These are phyloP conservation scores for Posidonia australis DNA, from an alignment of 106 monocot genomes.

Conservation along the genomic window DNA sequence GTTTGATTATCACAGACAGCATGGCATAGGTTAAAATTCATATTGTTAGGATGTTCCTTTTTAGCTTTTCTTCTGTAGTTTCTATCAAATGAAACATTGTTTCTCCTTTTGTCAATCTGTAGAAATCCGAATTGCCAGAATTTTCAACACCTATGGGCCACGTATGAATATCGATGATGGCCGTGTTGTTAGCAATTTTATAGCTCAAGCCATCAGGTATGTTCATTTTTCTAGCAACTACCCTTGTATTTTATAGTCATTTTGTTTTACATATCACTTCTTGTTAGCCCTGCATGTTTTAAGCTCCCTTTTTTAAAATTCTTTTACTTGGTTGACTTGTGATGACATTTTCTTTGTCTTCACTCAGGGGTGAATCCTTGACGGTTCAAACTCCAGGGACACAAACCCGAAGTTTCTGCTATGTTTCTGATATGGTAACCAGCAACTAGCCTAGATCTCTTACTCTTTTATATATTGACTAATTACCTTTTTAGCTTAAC, in stretches of 20 bases:
- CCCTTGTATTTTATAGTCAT: background rate
- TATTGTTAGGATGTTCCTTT: too few relatives aligned
- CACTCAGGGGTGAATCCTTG: conserved; percentile 56
- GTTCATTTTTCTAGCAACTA: background rate
- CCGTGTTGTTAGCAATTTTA: conserved; percentile 96
- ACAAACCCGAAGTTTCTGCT: conserved; percentile 97
- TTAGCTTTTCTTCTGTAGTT: too few relatives aligned
- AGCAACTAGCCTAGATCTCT: too few relatives aligned
- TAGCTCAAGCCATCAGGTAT: conserved; percentile 92
- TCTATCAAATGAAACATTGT: too few relatives aligned
- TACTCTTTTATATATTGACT: too few relatives aligned
- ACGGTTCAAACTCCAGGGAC: conserved; percentile 94
- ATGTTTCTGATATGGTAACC: conserved; percentile 92
- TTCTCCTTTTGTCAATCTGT: background rate
- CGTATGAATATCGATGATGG: conserved; percentile 99
- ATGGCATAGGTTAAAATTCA: conserved; percentile 15
- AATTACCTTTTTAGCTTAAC: too few relatives aligned
- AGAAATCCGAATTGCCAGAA: conserved; percentile 97
- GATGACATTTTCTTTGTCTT: too few relatives aligned
- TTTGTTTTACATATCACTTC: background rate
- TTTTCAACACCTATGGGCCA: conserved; percentile 97
- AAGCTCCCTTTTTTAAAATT: too few relatives aligned
- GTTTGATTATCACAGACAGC: conserved; percentile 34
- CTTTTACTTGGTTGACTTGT: too few relatives aligned
- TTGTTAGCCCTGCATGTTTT: too few relatives aligned